phyloP scores from a whole-genome alignment of 1,284 basidiomycete species.

The Marasmius fiardii region DNA sequence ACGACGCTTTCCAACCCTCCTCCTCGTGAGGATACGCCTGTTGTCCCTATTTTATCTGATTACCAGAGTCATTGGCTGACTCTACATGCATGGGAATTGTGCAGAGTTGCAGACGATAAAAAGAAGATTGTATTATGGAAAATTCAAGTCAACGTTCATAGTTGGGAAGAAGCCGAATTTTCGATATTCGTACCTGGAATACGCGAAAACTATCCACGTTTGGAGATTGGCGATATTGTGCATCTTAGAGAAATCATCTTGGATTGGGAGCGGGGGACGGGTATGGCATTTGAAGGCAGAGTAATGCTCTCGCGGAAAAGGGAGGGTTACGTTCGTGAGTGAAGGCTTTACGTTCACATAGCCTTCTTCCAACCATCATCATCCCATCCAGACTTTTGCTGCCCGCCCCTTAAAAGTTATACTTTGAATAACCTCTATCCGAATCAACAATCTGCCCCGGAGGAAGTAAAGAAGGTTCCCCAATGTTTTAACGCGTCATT shows the following conservation, averaged over 20 bases:
- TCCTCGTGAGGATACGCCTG: constrained; percentile 18
- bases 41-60: constrained; percentile 12
- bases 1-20: constrained; percentile 23
- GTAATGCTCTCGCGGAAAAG: constrained; percentile 36
- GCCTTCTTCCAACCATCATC: background rate
- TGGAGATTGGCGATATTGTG: constrained; percentile 40
- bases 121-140: constrained; percentile 39
- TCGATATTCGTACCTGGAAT: constrained; percentile 36
- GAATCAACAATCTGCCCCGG: constrained; percentile 24
- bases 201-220: constrained; percentile 38
- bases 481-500: constrained; percentile 43
- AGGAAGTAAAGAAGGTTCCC: constrained; percentile 30
- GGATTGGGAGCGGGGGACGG: constrained; percentile 27
- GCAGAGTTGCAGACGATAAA: constrained; percentile 33
- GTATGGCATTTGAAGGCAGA: constrained; percentile 31
- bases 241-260: constrained; percentile 38
- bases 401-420: constrained; percentile 33
- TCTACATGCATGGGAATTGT: constrained; percentile 41
- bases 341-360: background rate
- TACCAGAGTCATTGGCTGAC: constrained; percentile 38
- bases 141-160: constrained; percentile 27
- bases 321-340: constrained; percentile 41
- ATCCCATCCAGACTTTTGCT: constrained; percentile 31
- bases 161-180: constrained; percentile 35
- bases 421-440: constrained; percentile 26